These are phyloP conservation scores for Penicillium oxalicum DNA, from an alignment of 2,329 filamentous ascomycete genomes.

Conservation along the genomic window DNA sequence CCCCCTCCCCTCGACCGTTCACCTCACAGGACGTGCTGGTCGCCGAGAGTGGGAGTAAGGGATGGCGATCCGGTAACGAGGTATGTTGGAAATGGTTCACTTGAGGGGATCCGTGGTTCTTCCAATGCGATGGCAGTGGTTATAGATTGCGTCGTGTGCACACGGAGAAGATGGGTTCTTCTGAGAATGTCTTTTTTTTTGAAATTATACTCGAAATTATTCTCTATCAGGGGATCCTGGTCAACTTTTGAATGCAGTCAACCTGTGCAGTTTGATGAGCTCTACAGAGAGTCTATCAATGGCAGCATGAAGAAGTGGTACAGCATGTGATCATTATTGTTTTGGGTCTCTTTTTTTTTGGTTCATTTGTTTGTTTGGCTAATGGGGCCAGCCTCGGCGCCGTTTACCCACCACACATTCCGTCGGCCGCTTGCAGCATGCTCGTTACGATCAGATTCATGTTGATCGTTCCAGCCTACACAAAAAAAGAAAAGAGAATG, in stretches of 20 bases:
- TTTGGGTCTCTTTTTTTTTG: not conserved
- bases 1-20: not conserved
- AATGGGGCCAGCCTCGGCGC: not conserved
- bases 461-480: too few relatives aligned
- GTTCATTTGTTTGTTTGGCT: not conserved
- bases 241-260: too few relatives aligned
- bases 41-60: slow-evolving; percentile 3
- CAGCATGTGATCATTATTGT: too few relatives aligned
- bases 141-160: slow-evolving; percentile 5
- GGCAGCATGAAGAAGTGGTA: too few relatives aligned
- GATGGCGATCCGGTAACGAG: slow-evolving; percentile 8
- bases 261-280: too few relatives aligned
- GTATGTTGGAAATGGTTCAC: slow-evolving; percentile 2
- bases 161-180: not conserved
- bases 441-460: not conserved
- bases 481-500: not conserved
- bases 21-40: too few relatives aligned
- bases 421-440: slow-evolving; percentile 3
- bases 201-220: too few relatives aligned
- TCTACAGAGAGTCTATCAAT: too few relatives aligned
- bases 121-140: slow-evolving; percentile 1
- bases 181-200: not conserved
- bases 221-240: too few relatives aligned
- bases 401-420: not conserved
- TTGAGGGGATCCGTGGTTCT: slow-evolving; percentile 12